Base-by-base conservation (phyloP, 192 early-diverging fungal genomes). In the Phycomyces nitens region DNA sequence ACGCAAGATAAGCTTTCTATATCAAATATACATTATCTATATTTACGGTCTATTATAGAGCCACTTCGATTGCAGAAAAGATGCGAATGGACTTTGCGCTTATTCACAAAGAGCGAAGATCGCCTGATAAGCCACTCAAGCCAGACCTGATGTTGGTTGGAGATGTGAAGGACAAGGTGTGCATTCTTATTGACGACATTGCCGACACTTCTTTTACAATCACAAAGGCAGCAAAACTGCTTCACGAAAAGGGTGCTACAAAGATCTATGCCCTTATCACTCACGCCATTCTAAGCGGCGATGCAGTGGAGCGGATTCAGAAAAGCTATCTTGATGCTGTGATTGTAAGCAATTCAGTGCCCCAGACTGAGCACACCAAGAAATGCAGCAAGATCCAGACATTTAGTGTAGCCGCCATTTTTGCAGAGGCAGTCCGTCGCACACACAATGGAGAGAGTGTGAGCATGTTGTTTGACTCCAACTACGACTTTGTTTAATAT, bases 401-500 rank as follows among this genome's bases (percentile, higher is more conserved):
- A 22, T 89, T 96, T 69, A 90, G 96, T 68, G 85, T 97, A 43
- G 82, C 92, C 10, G 76, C 89, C 1, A 84, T 92, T 43, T 89
- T 99, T 71, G 92, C 88, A 50, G 97, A 99, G 72, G 95, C 95
- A 26, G 95, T 97, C 57, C 83, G 97, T 24, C 83, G 97, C 69
- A 94, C 89, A 50, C 95, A 97, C 78, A 92, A 96, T 71, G 97
- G 97, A 52, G 97, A 99, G 74, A 90, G 87, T 62, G 88, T 99
- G 47, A 88, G 85, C 15, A 89, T 87, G 74, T 80, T 99, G 42
- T 96, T 95, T 71, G 58, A 72, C 43, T 40, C 56, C 1, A 42
- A 63, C 16, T 58, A 64, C 34, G 61, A 70, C 40, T 41, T 69
- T 23, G 47, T 38, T 21, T 51, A 64, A 64, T 8, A 54, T 7